phyloP scores from a whole-genome alignment of 1,284 basidiomycete species.

The Malassezia japonica region DNA sequence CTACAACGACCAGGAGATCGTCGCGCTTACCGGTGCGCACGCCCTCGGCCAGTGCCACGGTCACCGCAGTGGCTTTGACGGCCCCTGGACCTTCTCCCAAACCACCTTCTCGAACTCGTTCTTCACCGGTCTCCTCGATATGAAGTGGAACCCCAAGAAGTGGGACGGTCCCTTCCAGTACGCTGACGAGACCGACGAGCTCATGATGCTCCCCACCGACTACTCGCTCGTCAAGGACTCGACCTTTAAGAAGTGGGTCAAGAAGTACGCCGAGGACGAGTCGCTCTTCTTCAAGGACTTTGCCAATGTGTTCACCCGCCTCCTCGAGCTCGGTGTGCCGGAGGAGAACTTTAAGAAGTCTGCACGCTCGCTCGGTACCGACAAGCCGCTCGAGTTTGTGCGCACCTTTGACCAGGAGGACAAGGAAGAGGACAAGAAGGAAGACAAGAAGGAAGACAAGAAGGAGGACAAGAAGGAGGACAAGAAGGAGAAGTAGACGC shows the following conservation, averaged over 20 bases:
- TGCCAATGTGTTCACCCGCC: slow-evolving; percentile 25
- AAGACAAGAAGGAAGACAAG: slow-evolving; percentile 1
- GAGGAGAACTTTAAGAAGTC: slow-evolving; percentile 29
- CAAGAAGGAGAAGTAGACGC: no score
- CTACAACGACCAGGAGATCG: slow-evolving; percentile 55
- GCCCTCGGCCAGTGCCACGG: slow-evolving; percentile 50
- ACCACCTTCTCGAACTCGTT: slow-evolving; percentile 44
- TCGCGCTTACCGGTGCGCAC: slow-evolving; percentile 55
- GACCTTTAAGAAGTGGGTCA: slow-evolving; percentile 38
- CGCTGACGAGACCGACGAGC: slow-evolving; percentile 69
- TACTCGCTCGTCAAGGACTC: slow-evolving; percentile 35
- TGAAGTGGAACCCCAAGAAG: slow-evolving; percentile 56
- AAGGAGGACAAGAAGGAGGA: neutral
- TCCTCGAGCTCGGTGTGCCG: slow-evolving; percentile 45
- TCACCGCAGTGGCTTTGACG: slow-evolving; percentile 42
- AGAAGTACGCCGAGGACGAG: slow-evolving; percentile 44
- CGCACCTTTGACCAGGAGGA: slow-evolving; percentile 6
- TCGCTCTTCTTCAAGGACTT: slow-evolving; percentile 46
- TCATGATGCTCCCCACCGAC: slow-evolving; percentile 68
- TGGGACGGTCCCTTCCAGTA: slow-evolving; percentile 89
- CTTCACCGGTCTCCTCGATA: slow-evolving; percentile 50
- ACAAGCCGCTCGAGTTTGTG: slow-evolving; percentile 6
- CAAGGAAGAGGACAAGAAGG: neutral
- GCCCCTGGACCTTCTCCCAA: slow-evolving; percentile 46
- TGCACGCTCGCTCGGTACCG: neutral